Evolutionary conservation across 2,329 filamentous ascomycete genomes (phyloP).

Genomic region (Clonostachys rhizophaga): DNA sequence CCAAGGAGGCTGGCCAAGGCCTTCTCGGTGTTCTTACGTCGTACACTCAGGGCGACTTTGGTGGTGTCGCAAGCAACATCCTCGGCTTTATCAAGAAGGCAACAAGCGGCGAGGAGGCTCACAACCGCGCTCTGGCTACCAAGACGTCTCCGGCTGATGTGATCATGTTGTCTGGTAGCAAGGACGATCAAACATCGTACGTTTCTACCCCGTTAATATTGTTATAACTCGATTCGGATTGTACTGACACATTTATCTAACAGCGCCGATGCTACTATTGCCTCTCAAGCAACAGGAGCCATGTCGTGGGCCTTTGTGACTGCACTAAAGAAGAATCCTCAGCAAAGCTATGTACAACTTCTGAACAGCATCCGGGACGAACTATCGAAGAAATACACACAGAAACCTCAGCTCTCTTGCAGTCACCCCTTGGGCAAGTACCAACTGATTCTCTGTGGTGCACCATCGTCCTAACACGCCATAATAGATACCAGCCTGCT

Average conservation of each 20-base stretch:
- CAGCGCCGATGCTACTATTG: conserved; percentile 84
- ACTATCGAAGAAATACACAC: conserved; percentile 78
- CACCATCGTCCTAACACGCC: conserved; percentile 11
- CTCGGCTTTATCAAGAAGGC: conserved; percentile 88
- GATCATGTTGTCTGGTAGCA: conserved; percentile 96
- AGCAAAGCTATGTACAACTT: conserved; percentile 96
- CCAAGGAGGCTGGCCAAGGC: conserved; percentile 63
- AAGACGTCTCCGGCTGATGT: conserved; percentile 96
- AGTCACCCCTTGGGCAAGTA: conserved; percentile 89
- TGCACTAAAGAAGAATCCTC: conserved; percentile 90
- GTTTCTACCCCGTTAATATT: conserved; percentile 29
- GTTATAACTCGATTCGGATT: not conserved
- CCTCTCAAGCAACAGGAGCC: conserved; percentile 85
- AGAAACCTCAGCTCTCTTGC: conserved; percentile 95
- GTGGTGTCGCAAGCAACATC: conserved; percentile 75
- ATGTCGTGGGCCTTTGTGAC: conserved; percentile 98
- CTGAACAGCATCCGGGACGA: conserved; percentile 96
- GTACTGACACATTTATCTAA: conserved; percentile 25
- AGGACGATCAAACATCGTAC: conserved; percentile 91
- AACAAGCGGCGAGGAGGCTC: conserved; percentile 73
- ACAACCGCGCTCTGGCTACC: conserved; percentile 75
- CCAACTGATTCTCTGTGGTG: conserved; percentile 7
- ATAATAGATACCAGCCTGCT: conserved; percentile 55
- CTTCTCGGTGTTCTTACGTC: conserved; percentile 55
- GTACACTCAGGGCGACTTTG: conserved; percentile 68